Evolutionary conservation across 495 filamentous ascomycete genomes (phyloP).

Genomic region (Alectoria sarmentosa): DNA sequence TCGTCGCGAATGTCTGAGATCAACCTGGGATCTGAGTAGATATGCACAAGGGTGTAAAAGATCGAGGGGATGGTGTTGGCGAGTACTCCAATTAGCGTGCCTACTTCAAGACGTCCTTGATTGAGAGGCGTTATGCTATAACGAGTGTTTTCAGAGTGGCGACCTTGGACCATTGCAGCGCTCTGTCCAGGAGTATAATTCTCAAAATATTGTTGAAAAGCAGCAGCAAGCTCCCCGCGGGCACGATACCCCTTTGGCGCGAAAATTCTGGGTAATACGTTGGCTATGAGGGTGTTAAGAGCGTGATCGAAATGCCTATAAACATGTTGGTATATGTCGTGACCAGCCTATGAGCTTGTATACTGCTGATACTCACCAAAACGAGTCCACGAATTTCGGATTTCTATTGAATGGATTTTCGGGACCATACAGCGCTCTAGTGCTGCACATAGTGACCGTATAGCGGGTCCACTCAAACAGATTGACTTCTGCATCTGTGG

Average conservation of each 20-base stretch:
- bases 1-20: slow-evolving; percentile 37
- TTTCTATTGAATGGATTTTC: slow-evolving; percentile 27
- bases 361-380: slow-evolving; percentile 30
- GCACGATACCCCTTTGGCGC: slow-evolving; percentile 36
- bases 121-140: slow-evolving; percentile 16
- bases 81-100: slow-evolving; percentile 36
- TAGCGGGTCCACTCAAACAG: slow-evolving; percentile 35
- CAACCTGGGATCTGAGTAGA: slow-evolving; percentile 36
- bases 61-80: slow-evolving; percentile 44
- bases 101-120: slow-evolving; percentile 34
- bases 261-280: slow-evolving; percentile 34
- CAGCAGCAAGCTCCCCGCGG: slow-evolving; percentile 34
- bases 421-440: slow-evolving; percentile 38
- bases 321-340: not conserved
- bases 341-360: slow-evolving; percentile 6
- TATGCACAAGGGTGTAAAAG: slow-evolving; percentile 42
- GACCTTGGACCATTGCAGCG: slow-evolving; percentile 17
- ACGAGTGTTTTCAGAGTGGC: slow-evolving; percentile 14
- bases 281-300: slow-evolving; percentile 36
- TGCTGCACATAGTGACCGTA: slow-evolving; percentile 37
- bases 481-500: not conserved
- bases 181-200: slow-evolving; percentile 3
- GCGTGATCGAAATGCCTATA: slow-evolving; percentile 41
- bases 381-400: slow-evolving; percentile 30
- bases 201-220: slow-evolving; percentile 34